phyloP scores from a whole-genome alignment of 352 stramenopile species.

The Globisporangium polare region DNA sequence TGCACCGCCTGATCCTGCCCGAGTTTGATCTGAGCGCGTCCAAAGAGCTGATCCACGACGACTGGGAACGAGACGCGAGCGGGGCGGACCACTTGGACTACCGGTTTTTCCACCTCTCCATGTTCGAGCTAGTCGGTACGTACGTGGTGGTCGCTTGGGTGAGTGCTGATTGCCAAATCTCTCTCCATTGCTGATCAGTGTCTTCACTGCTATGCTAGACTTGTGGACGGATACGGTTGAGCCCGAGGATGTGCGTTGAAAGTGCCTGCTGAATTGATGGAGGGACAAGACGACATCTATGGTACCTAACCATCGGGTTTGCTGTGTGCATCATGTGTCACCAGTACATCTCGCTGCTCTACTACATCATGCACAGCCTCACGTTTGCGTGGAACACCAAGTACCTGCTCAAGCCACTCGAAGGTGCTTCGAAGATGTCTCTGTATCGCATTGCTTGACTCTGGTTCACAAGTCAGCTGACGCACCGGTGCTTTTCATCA shows the following conservation, averaged over 20 bases:
- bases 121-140: conserved; percentile 79
- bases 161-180: neutral
- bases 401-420: conserved; percentile 45
- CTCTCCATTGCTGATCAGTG: neutral
- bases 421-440: conserved; percentile 22
- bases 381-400: conserved; percentile 45
- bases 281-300: neutral
- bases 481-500: conserved; percentile 12
- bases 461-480: no score
- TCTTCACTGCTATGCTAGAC: conserved; percentile 20
- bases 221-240: conserved; percentile 68
- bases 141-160: neutral
- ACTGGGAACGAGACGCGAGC: conserved; percentile 62
- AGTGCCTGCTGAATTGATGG: neutral
- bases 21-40: conserved; percentile 68
- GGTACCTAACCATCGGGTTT: neutral
- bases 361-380: conserved; percentile 71
- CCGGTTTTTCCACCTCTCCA: conserved; percentile 72
- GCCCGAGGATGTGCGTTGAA: conserved; percentile 50
- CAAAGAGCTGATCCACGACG: conserved; percentile 56
- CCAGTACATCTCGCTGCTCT: conserved; percentile 75
- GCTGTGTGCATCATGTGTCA: neutral
- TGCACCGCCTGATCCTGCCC: conserved; percentile 73
- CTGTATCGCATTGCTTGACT: neutral
- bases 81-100: conserved; percentile 56